These are phyloP conservation scores for Pulicaria dysenterica DNA, from an alignment of 129 eudicot species.

Conservation along the genomic window DNA sequence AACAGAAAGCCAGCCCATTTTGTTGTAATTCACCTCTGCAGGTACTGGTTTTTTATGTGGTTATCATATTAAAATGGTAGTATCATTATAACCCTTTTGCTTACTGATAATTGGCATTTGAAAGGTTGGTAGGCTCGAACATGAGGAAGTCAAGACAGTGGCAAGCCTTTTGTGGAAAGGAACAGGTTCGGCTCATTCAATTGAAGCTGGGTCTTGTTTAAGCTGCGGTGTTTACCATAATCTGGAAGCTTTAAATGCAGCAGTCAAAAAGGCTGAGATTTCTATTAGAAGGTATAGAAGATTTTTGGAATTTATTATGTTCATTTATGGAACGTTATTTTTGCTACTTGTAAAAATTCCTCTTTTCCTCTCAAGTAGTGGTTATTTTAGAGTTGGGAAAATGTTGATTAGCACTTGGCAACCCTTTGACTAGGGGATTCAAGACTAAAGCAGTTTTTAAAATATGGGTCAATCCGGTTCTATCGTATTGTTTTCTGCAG, in stretches of 20 bases:
- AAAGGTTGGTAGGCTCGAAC: conserved; percentile 43
- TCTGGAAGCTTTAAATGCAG: conserved; percentile 46
- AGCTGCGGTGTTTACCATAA: conserved; percentile 55
- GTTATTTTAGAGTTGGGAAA: no score
- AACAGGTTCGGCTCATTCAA: conserved; percentile 24
- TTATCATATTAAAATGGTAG: conserved; percentile 18
- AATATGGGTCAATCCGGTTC: no score
- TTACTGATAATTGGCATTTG: conserved; percentile 19
- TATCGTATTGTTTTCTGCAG: no score
- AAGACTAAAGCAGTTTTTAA: no score
- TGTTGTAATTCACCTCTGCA: conserved; percentile 35
- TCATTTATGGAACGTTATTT: background rate
- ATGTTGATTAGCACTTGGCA: no score
- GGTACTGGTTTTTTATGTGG: conserved; percentile 33
- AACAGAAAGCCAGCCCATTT: conserved; percentile 44
- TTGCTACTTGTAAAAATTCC: background rate
- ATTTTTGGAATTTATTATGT: background rate
- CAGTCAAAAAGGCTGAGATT: conserved; percentile 42
- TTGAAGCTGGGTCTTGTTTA: conserved; percentile 61
- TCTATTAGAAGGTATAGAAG: conserved; percentile 48
- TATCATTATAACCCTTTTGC: background rate
- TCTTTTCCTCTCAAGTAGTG: no score
- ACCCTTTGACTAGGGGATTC: no score
- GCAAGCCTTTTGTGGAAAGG: conserved; percentile 51
- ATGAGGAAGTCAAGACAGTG: conserved; percentile 41